Evolutionary conservation across 2,329 filamentous ascomycete species (phyloP), one percentile per base, ranked within the genome.

Genomic region (Pseudogymnoascus sp.): DNA sequence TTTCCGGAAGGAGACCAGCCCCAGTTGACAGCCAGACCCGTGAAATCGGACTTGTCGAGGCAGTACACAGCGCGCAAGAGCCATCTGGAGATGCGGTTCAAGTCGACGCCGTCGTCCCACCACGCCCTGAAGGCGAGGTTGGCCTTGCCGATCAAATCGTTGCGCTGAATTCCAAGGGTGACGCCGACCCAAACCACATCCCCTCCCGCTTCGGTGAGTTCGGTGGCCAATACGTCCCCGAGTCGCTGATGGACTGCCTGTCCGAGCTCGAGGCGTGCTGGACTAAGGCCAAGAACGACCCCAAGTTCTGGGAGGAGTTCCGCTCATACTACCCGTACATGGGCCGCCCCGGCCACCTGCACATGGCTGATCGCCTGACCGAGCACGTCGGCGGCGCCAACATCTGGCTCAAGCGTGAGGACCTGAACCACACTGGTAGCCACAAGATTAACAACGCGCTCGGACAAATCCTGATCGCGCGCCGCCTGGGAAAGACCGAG

Each of bases 381-480:
- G 88, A 95, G 72, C 80, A 93, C 71, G 92, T 91, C 58, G 91
- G 92, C 25, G 94, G 94, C 64, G 93, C 94, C 58, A 96, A 92
- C 72, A 96, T 99, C 79, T 99, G 93, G 88, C 79, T 99, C 68
- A 99, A 99, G 84, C 86, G 94, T 70, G 94, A 99, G 78, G 94
- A 99, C 74, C 80, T 97, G 62, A 97, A 97, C 77, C 94, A 99
- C 75, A 97, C 94, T 7, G 94, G 94, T 68, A 95, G 90, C 66
- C 94, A 99, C 82, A 99, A 99, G 84, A 97, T 99, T 81, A 99
- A 99, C 81, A 99, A 99, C 71, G 94, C 94, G 0, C 80, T 99
- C 7, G 94, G 94, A 2, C 94, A 99, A 76, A 86, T 97, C 58
- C 83, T 99, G 12, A 79, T 99, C 39, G 94, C 94, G 1, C 84